These are phyloP conservation scores for Arachis monticola DNA, from an alignment of 331 rosid genomes.

Conservation along the genomic window DNA sequence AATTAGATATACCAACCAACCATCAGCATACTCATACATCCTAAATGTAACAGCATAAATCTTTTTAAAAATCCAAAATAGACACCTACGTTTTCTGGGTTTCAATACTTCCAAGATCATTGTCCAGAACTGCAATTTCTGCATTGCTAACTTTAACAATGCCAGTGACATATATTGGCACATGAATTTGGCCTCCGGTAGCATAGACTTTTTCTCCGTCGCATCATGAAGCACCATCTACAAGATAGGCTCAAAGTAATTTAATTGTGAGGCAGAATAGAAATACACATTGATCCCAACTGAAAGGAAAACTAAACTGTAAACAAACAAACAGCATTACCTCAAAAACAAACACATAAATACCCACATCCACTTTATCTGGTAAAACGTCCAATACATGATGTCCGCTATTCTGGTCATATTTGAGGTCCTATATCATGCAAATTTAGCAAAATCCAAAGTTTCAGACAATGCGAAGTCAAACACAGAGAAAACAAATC, in stretches of 20 bases:
- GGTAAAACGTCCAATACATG: conserved; percentile 70
- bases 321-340: conserved; percentile 47
- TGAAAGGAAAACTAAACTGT: conserved; percentile 20
- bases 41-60: conserved; percentile 20
- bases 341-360: conserved; percentile 79
- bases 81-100: conserved; percentile 74
- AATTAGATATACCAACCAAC: conserved; percentile 16
- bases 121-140: conserved; percentile 85
- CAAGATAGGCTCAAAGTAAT: conserved; percentile 36
- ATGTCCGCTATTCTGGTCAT: conserved; percentile 60
- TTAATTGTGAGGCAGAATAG: conserved; percentile 20
- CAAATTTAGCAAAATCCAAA: conserved; percentile 34
- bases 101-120: conserved; percentile 87
- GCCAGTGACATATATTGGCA: conserved; percentile 79
- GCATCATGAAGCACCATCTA: conserved; percentile 73
- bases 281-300: conserved; percentile 36
- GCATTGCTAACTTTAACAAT: conserved; percentile 66
- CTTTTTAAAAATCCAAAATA: conserved; percentile 17
- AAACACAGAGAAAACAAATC: conserved; percentile 29
- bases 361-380: conserved; percentile 72
- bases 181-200: conserved; percentile 83
- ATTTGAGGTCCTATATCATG: conserved; percentile 76
- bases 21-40: conserved; percentile 5
- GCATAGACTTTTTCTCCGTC: conserved; percentile 61
- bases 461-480: conserved; percentile 7